A percentile compares a stretch with the other conserved stretches of the same genome.
Evolutionary conservation across 306 rosid genomes (phyloP).

Genomic region (Gleditsia sinensis): DNA sequence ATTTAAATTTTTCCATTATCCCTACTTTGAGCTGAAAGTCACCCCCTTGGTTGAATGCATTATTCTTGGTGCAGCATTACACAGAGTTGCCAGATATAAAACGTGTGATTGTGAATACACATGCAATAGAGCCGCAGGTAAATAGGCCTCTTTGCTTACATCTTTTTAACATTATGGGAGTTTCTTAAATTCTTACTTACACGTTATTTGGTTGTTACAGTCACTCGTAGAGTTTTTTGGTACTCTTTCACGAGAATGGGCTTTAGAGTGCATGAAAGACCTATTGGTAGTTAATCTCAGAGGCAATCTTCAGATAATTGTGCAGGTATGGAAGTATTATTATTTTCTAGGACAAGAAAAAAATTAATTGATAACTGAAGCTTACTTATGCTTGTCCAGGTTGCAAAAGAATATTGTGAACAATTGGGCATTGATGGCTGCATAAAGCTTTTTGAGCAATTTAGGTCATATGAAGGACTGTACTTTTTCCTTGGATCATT

Average conservation of each 20-base stretch:
- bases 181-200: constrained; percentile 28
- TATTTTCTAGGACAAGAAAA: constrained; percentile 14
- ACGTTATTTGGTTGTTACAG: constrained; percentile 50
- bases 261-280: constrained; percentile 98
- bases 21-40: constrained; percentile 13
- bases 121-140: constrained; percentile 99
- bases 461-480: constrained; percentile 93
- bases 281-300: constrained; percentile 94
- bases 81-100: constrained; percentile 97
- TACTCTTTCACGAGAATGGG: constrained; percentile 95
- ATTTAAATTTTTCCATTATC: not conserved
- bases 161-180: constrained; percentile 18
- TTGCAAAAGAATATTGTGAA: constrained; percentile 97
- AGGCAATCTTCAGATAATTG: constrained; percentile 97
- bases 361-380: constrained; percentile 29
- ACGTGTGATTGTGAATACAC: constrained; percentile 95
- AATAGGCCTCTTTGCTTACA: constrained; percentile 34
- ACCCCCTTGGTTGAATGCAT: constrained; percentile 26
- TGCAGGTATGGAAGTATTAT: constrained; percentile 59
- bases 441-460: constrained; percentile 97
- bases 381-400: constrained; percentile 53
- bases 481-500: constrained; percentile 97
- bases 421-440: constrained; percentile 93
- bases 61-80: constrained; percentile 79
- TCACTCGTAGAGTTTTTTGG: constrained; percentile 98